Conservation (phyloP, 192 early-diverging fungal genomes). For the Linnemannia hyalina region DNA sequence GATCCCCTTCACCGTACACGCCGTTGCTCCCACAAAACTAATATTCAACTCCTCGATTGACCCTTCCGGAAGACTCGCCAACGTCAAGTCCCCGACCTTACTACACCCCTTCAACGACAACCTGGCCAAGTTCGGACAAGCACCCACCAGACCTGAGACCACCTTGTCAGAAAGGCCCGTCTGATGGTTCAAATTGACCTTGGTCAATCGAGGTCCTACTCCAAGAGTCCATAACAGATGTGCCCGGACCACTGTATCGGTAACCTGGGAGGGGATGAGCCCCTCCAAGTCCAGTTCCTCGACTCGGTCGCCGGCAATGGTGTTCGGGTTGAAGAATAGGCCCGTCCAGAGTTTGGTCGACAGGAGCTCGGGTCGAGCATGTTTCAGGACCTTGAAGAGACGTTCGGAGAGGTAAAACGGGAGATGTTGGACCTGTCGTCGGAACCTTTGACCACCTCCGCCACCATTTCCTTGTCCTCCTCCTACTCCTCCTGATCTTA, state of each 20-base stretch:
- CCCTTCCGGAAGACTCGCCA: conserved; percentile 9
- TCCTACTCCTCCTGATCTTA: background rate
- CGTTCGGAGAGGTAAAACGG: conserved; percentile 28
- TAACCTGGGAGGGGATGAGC: conserved; percentile 35
- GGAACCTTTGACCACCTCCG: conserved; percentile 1
- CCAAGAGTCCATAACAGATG: conserved; percentile 19
- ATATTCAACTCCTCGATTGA: conserved; percentile 37
- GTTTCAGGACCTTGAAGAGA: conserved; percentile 29
- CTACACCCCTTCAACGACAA: conserved; percentile 41
- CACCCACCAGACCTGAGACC: conserved; percentile 23
- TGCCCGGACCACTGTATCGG: conserved; percentile 11
- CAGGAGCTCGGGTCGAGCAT: conserved; percentile 26
- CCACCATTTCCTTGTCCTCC: background rate
- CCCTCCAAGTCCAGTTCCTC: conserved; percentile 42
- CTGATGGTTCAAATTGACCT: conserved; percentile 34
- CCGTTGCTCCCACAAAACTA: conserved; percentile 37
- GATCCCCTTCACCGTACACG: conserved; percentile 32
- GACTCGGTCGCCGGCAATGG: background rate
- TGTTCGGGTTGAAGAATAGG: conserved; percentile 21
- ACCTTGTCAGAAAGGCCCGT: conserved; percentile 22
- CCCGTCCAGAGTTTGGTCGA: conserved; percentile 37
- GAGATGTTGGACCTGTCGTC: conserved; percentile 13
- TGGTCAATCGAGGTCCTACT: conserved; percentile 25
- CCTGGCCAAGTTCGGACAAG: background rate
- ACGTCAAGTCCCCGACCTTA: conserved; percentile 40